Conservation (phyloP, 73 alveolate genomes). For the Paramecium bursaria region DNA sequence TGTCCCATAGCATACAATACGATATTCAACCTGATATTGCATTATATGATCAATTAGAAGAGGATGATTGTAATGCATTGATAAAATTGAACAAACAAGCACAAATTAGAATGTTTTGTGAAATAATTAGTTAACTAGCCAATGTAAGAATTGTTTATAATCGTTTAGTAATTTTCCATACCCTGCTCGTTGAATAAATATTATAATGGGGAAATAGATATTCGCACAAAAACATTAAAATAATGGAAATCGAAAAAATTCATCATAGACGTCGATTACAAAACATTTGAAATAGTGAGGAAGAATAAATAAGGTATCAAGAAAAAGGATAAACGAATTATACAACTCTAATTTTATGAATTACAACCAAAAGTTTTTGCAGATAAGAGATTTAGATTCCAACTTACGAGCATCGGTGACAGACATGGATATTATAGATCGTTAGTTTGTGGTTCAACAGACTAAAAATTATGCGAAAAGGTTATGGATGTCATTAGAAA, state of each 20-base stretch:
- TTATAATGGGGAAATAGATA: constrained; percentile 27
- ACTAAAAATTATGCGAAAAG: not conserved
- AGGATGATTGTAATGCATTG: constrained; percentile 7
- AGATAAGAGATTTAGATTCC: constrained; percentile 20
- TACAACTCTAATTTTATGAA: not conserved
- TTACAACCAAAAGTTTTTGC: constrained; percentile 21
- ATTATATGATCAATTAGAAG: not conserved
- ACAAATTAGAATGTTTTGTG: not conserved
- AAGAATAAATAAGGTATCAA: not conserved
- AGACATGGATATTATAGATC: constrained; percentile 54
- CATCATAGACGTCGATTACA: constrained; percentile 7
- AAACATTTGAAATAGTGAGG: constrained; percentile 42
- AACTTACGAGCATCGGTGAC: not conserved
- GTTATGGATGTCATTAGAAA: constrained; percentile 31
- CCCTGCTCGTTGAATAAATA: constrained; percentile 16
- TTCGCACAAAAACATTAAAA: not conserved
- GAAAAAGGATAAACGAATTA: constrained; percentile 21
- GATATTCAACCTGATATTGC: not conserved
- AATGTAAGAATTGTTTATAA: not conserved
- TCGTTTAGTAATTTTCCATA: not conserved
- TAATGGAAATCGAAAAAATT: constrained; percentile 32
- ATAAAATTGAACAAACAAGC: constrained; percentile 30
- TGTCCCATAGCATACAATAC: not conserved
- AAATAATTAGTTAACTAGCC: not conserved
- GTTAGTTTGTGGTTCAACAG: constrained; percentile 54